Evolutionary conservation across 164 flowering plant genomes (phyloP), one percentile per base, ranked within the genome.

Genomic region (Vitis rupestris): DNA sequence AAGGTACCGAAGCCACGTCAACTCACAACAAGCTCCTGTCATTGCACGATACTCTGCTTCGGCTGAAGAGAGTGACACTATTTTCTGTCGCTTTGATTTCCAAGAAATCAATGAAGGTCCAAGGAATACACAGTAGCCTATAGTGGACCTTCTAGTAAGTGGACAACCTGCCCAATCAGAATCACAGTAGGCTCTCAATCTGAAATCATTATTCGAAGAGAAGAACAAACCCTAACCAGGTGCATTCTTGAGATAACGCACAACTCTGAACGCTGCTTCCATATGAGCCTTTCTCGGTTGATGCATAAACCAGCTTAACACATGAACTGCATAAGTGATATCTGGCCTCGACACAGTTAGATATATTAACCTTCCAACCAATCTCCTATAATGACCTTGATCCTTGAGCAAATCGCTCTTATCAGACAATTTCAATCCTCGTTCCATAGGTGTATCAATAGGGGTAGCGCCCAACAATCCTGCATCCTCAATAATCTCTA

Each of bases 321-420:
- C 30, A 29, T 10, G 64, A 17, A 17, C 17, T 10, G 30, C 64
- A 29, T 29, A 27, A 5, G 44, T 27, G 10, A 61, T 61, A 61
- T 61, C 49, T 17, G 44, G 64, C 64, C 64, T 61, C 19, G 44
- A 61, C 10, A 61, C n/a, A 61, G 47, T 61, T 16, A 29, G 16
- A 16, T 29, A 61, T 7, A 61, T 61, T 61, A 61, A 8, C 16
- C 31, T 19, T 7, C 44, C 12, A 27, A 19, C 64, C 9, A 61
- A 29, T 61, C 64, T 19, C 16, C 64, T 61, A 61, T 61, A 61
- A 10, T 10, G 50, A 17, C 64, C 44, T 27, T 12, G 64, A 19
- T 61, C 64, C 13, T 61, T 61, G 49, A 61, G 64, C 44, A 61
- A 27, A 27, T 61, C 64, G 23, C 64, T 29, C 64, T 61, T 61